Evolutionary conservation across 169 alveolate genomes (phyloP).

Genomic region (Plasmodium vivax): DNA sequence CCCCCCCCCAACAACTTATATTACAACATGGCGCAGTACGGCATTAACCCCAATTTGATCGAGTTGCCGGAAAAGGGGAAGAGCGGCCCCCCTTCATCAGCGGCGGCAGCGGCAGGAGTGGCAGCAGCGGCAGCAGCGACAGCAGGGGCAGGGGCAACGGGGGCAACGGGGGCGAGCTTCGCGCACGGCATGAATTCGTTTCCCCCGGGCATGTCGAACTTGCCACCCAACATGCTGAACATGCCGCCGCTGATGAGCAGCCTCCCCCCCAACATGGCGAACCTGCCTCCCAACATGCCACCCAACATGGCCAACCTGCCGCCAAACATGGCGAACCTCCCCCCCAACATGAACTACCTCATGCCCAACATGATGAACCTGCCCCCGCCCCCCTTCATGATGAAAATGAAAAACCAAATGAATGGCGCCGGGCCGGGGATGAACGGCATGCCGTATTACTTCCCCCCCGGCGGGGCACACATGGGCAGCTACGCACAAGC

Average conservation of each 20-base stretch:
- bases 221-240: constrained; percentile 22
- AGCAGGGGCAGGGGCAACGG: too few species aligned
- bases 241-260: constrained; percentile 28
- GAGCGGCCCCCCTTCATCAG: background rate
- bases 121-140: too few species aligned
- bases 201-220: constrained; percentile 33
- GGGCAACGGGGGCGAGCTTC: background rate
- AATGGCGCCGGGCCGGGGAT: background rate
- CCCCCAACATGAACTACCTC: constrained; percentile 30
- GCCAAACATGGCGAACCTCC: constrained; percentile 8
- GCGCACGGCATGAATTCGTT: background rate
- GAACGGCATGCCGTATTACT: background rate
- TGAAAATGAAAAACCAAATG: constrained; percentile 65
- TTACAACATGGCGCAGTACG: constrained; percentile 3
- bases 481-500: background rate
- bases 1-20: background rate
- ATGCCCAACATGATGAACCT: constrained; percentile 41
- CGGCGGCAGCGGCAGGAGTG: background rate
- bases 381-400: constrained; percentile 71
- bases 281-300: background rate
- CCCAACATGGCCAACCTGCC: constrained; percentile 31
- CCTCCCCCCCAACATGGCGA: constrained; percentile 21
- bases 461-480: constrained; percentile 1
- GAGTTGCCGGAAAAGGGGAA: constrained; percentile 8
- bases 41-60: background rate